These are phyloP conservation scores for Globisporangium orthogonon DNA, from an alignment of 352 stramenopile genomes.

Conservation along the genomic window DNA sequence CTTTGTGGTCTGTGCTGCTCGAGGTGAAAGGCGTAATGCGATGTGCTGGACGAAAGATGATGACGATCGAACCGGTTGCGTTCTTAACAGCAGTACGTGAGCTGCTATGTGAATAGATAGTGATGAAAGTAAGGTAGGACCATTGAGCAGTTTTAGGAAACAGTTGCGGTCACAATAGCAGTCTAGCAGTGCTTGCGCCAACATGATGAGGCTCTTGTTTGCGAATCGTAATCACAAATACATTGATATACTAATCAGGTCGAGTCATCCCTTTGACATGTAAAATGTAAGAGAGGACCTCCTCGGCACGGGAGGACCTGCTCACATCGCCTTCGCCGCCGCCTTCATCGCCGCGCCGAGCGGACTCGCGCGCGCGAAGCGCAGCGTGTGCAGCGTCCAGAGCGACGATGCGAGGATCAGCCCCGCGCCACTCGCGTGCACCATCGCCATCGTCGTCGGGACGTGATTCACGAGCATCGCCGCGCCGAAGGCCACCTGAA, in stretches of 20 bases:
- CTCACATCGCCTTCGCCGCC: constrained; percentile 9
- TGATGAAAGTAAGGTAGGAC: too few relatives aligned
- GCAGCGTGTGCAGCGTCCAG: constrained; percentile 58
- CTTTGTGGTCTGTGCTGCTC: background rate
- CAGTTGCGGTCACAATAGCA: too few relatives aligned
- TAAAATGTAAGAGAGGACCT: too few relatives aligned
- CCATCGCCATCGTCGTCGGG: constrained; percentile 89
- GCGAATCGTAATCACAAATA: background rate
- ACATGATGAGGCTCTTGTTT: background rate
- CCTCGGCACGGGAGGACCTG: background rate
- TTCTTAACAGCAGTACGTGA: too few relatives aligned
- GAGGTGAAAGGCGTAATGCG: background rate
- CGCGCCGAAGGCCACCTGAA: constrained; percentile 88
- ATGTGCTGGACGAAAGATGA: too few relatives aligned
- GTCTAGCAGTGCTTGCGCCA: background rate
- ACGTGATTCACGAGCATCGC: constrained; percentile 95
- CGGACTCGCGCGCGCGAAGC: constrained; percentile 43
- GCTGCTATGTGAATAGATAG: too few relatives aligned
- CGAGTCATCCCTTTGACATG: too few relatives aligned
- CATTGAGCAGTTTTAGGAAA: too few relatives aligned
- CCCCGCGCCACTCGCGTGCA: constrained; percentile 79
- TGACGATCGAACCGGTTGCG: too few relatives aligned
- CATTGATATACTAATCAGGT: background rate
- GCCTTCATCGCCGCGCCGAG: constrained; percentile 22
- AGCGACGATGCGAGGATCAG: constrained; percentile 55